Percentiles rank a stretch among this genome's conserved stretches.
Conservation (phyloP, 108 stramenopile genomes). For the Parmales sp. region DNA sequence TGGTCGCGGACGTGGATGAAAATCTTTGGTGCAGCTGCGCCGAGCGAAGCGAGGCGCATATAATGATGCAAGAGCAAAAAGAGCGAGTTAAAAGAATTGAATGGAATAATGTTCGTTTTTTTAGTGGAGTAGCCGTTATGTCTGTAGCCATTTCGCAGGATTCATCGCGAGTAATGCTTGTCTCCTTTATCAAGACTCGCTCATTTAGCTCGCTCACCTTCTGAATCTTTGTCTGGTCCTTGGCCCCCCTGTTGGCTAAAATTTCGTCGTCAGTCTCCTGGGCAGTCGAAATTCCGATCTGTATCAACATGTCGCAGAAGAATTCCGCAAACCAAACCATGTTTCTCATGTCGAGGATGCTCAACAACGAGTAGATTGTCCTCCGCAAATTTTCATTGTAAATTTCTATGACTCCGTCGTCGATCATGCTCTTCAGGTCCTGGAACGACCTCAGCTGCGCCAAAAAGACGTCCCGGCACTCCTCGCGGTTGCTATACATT, state of each 20-base stretch:
- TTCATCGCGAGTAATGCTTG: not conserved
- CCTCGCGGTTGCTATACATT: conserved; percentile 64
- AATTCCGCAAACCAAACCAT: conserved; percentile 62
- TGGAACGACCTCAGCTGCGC: conserved; percentile 58
- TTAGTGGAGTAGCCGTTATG: no score
- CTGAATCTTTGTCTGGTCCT: no score
- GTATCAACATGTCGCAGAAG: conserved; percentile 60
- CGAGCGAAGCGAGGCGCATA: not conserved
- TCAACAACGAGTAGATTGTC: conserved; percentile 40
- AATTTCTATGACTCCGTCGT: conserved; percentile 29
- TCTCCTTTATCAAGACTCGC: conserved; percentile 32
- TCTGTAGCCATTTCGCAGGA: no score
- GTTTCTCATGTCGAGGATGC: conserved; percentile 34
- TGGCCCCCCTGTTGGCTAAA: conserved; percentile 42
- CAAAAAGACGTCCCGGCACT: conserved; percentile 58
- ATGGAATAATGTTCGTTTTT: no score
- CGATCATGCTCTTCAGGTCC: conserved; percentile 48
- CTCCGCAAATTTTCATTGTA: conserved; percentile 27
- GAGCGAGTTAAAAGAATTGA: no score
- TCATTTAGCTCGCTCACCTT: no score
- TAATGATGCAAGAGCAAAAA: no score
- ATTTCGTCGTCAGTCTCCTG: conserved; percentile 69
- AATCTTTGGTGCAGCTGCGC: not conserved
- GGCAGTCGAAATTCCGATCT: conserved; percentile 57
- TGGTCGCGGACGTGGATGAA: not conserved